phyloP scores from a whole-genome alignment of 2,329 filamentous ascomycete species.

The Lachnellula arida region DNA sequence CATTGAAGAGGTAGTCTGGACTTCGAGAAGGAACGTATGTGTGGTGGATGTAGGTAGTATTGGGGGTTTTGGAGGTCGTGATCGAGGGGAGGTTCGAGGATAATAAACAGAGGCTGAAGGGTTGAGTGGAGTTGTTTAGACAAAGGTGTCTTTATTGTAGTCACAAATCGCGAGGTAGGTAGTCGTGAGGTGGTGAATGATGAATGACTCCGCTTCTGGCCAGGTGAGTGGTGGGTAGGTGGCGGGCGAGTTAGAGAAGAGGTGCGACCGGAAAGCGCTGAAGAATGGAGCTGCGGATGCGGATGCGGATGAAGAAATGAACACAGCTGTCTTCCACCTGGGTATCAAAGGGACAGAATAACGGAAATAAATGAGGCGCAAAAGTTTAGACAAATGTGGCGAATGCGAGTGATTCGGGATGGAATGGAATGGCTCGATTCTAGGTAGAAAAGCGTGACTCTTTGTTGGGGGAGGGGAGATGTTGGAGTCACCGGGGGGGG shows the following conservation, averaged over 20 bases:
- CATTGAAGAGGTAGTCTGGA: slow-evolving; percentile 19
- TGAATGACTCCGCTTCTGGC: no score
- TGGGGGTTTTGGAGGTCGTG: slow-evolving; percentile 1
- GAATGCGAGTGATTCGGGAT: slow-evolving; percentile 8
- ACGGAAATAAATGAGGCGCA: slow-evolving; percentile 18
- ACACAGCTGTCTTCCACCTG: slow-evolving; percentile 17
- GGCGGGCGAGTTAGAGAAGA: no score
- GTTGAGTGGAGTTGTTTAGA: slow-evolving; percentile 28
- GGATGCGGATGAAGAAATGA: background rate
- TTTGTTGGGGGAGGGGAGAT: background rate
- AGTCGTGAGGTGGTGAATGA: no score
- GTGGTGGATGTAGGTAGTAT: slow-evolving; percentile 5
- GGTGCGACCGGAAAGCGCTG: slow-evolving; percentile 14
- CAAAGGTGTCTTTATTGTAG: slow-evolving; percentile 20
- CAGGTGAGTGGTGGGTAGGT: slow-evolving; percentile 18
- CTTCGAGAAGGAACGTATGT: slow-evolving; percentile 1
- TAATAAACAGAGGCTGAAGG: slow-evolving; percentile 22
- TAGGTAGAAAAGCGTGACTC: background rate
- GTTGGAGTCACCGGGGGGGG: slow-evolving; percentile 7
- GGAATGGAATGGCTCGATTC: background rate
- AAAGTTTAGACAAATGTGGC: slow-evolving; percentile 5
- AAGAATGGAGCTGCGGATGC: slow-evolving; percentile 7
- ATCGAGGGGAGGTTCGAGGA: slow-evolving; percentile 9
- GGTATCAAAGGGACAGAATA: slow-evolving; percentile 21
- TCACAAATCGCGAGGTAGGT: background rate